Percentiles rank a stretch among this genome's conserved stretches.
Conservation (phyloP, 2,329 filamentous ascomycete species). For the Tolypocladium endophyticum region DNA sequence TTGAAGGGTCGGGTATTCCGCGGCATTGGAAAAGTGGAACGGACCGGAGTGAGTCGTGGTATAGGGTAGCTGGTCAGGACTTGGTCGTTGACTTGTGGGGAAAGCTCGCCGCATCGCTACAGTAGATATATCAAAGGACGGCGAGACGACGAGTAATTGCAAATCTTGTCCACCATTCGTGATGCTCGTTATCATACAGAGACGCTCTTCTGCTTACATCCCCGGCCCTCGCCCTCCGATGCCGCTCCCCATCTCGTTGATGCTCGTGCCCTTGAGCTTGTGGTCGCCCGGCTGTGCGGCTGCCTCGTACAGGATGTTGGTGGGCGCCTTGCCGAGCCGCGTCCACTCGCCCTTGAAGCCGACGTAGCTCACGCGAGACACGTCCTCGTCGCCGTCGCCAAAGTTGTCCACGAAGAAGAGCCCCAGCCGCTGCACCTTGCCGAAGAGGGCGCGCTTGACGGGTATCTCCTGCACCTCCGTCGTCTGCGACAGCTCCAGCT, state of each 20-base stretch:
- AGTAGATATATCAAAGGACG: neutral
- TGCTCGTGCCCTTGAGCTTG: slow-evolving; percentile 46
- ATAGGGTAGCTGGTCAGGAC: slow-evolving; percentile 1
- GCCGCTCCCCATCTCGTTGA: slow-evolving; percentile 44
- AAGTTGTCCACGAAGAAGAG: slow-evolving; percentile 94
- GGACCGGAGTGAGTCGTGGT: neutral
- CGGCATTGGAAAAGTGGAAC: slow-evolving; percentile 2
- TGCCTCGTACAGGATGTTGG: slow-evolving; percentile 85
- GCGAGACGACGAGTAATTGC: neutral
- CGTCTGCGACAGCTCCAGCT: slow-evolving; percentile 66
- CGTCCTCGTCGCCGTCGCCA: slow-evolving; percentile 66
- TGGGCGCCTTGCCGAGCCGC: slow-evolving; percentile 59
- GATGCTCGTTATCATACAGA: neutral
- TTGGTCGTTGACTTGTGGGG: neutral
- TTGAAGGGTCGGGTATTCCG: slow-evolving; percentile 5
- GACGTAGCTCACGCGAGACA: slow-evolving; percentile 69
- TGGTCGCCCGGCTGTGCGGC: slow-evolving; percentile 89
- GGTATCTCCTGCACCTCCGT: slow-evolving; percentile 78
- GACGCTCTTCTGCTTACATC: neutral
- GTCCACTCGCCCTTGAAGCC: slow-evolving; percentile 95
- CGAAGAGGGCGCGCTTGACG: slow-evolving; percentile 81
- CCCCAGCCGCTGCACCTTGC: slow-evolving; percentile 68
- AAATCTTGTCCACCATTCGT: neutral
- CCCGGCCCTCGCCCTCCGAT: slow-evolving; percentile 34
- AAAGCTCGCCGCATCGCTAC: neutral